A percentile compares a stretch with the other conserved stretches of the same genome.
Evolutionary conservation across 345 rosid genomes (phyloP).

Genomic region (Mercurialis annua): DNA sequence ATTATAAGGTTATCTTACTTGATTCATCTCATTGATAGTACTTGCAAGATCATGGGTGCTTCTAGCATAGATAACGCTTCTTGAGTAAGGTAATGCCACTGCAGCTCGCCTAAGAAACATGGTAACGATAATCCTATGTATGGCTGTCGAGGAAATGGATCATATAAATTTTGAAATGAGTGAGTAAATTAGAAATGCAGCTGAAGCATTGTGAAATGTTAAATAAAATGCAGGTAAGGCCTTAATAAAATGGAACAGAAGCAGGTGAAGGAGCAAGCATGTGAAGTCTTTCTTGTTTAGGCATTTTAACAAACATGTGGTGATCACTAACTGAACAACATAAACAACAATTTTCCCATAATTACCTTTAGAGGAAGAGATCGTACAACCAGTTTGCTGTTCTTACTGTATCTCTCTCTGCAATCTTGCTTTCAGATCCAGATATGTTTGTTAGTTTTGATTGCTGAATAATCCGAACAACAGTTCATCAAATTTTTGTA

Average conservation of each 20-base stretch:
- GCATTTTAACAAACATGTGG: slow-evolving; percentile 18
- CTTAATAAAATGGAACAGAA: neutral
- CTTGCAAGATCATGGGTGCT: slow-evolving; percentile 16
- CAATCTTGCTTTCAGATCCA: no score
- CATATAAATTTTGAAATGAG: neutral
- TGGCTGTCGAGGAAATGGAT: neutral
- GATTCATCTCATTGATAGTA: slow-evolving; percentile 22
- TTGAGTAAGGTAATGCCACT: slow-evolving; percentile 13
- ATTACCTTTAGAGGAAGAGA: no score
- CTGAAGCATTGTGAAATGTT: no score
- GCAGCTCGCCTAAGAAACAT: slow-evolving; percentile 27
- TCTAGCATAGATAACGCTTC: slow-evolving; percentile 20
- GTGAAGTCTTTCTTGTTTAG: neutral
- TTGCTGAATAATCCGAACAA: no score
- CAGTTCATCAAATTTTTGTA: no score
- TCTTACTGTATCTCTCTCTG: no score
- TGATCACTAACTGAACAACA: neutral
- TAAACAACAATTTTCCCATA: no score
- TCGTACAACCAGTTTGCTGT: no score
- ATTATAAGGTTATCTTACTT: slow-evolving; percentile 9
- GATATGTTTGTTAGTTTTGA: no score
- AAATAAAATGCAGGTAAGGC: neutral
- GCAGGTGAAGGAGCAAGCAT: neutral
- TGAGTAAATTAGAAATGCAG: neutral
- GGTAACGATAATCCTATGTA: neutral